Percentiles rank a stretch among this genome's conserved stretches.
These are phyloP conservation scores for Phascolomyces articulosus DNA, from an alignment of 371 early-diverging fungal genomes.

Conservation along the genomic window DNA sequence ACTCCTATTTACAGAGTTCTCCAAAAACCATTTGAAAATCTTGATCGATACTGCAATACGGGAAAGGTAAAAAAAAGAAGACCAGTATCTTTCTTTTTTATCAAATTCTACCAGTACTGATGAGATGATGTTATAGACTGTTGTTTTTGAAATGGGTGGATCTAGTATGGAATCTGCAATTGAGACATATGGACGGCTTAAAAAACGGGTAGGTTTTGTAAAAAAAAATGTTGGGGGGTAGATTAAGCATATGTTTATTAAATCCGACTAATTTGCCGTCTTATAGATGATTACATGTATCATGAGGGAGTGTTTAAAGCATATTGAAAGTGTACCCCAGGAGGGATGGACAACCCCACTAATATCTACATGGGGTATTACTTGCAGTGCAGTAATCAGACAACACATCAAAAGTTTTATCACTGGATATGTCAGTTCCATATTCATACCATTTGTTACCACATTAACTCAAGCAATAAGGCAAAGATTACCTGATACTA, in stretches of 20 bases:
- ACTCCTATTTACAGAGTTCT: neutral
- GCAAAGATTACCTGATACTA: neutral
- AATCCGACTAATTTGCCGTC: too few relatives aligned
- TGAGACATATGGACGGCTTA: neutral
- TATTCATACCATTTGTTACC: neutral
- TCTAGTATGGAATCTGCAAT: neutral
- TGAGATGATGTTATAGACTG: too few relatives aligned
- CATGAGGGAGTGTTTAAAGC: conserved; percentile 7
- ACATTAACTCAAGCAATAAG: neutral
- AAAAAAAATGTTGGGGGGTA: too few relatives aligned
- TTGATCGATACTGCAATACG: neutral
- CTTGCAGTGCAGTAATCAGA: conserved; percentile 1
- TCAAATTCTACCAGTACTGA: too few relatives aligned
- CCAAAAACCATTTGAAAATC: neutral
- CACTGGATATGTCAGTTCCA: neutral
- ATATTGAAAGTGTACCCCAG: conserved; percentile 3
- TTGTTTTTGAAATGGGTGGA: neutral
- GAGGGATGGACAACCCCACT: conserved; percentile 6
- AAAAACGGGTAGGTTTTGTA: conserved; percentile 2
- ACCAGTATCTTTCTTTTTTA: too few relatives aligned
- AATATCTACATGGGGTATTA: conserved; percentile 8
- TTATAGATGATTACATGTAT: neutral
- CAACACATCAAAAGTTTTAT: neutral
- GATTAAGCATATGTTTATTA: too few relatives aligned
- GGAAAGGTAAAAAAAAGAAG: neutral